A percentile compares a stretch with the other conserved stretches of the same genome.
Conservation (phyloP, 371 early-diverging fungal genomes). For the Rhizopus stolonifer region DNA sequence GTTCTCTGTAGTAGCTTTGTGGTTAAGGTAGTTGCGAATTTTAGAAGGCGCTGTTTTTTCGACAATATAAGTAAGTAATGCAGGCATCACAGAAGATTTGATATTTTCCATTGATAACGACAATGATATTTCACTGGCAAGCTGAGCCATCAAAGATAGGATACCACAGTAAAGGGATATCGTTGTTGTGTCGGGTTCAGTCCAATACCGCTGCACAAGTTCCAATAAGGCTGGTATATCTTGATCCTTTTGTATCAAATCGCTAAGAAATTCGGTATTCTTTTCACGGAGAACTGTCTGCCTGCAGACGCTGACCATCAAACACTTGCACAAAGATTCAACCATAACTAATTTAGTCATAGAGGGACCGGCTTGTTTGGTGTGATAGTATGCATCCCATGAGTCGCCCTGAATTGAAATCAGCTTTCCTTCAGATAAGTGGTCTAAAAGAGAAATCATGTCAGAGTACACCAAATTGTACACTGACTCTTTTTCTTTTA, state of each 20-base stretch:
- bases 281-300: background rate
- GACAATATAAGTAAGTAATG: slow-evolving; percentile 21
- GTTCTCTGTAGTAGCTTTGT: slow-evolving; percentile 8
- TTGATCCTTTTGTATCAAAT: slow-evolving; percentile 5
- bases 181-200: slow-evolving; percentile 16
- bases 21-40: slow-evolving; percentile 10
- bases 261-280: background rate
- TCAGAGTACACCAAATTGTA: slow-evolving; percentile 13
- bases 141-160: slow-evolving; percentile 32
- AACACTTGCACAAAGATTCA: slow-evolving; percentile 31
- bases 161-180: slow-evolving; percentile 27
- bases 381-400: slow-evolving; percentile 28
- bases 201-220: slow-evolving; percentile 39
- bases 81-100: slow-evolving; percentile 14
- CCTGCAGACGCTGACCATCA: slow-evolving; percentile 21
- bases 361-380: background rate
- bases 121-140: slow-evolving; percentile 34
- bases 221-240: slow-evolving; percentile 28
- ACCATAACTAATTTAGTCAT: slow-evolving; percentile 33
- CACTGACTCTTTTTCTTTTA: background rate
- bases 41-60: slow-evolving; percentile 27
- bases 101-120: slow-evolving; percentile 21
- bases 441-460: slow-evolving; percentile 30
- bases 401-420: slow-evolving; percentile 25
- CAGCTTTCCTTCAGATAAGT: slow-evolving; percentile 26